Percentiles rank a stretch among this genome's conserved stretches.
These are phyloP conservation scores for Pleodorina starrii DNA, from an alignment of 139 green algal species.

Conservation along the genomic window DNA sequence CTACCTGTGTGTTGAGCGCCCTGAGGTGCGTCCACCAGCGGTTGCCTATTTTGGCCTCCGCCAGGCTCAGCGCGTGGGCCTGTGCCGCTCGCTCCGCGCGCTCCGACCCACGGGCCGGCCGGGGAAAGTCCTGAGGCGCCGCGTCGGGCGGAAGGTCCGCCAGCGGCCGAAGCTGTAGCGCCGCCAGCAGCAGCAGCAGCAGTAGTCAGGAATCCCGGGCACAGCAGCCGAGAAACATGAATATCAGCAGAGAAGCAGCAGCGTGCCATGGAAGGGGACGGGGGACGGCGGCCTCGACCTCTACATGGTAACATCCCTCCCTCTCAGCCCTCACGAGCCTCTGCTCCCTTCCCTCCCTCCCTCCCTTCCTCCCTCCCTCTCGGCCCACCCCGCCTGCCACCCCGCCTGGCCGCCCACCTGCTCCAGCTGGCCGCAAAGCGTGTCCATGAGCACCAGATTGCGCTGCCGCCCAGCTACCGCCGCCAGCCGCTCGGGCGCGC, in stretches of 20 bases:
- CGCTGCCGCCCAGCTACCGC: constrained; percentile 25
- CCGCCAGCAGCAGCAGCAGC: neutral
- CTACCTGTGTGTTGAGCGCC: constrained; percentile 36
- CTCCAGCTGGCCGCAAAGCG: constrained; percentile 45
- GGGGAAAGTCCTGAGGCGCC: constrained; percentile 40
- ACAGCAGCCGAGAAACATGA: too few species aligned
- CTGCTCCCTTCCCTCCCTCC: too few species aligned
- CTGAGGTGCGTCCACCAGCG: constrained; percentile 60
- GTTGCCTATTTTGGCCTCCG: constrained; percentile 53
- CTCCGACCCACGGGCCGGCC: constrained; percentile 29
- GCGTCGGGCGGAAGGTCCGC: constrained; percentile 34
- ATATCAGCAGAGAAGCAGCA: too few species aligned
- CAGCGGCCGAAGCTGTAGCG: constrained; percentile 45
- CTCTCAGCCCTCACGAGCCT: too few species aligned
- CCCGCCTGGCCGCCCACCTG: constrained; percentile 26
- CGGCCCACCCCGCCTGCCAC: too few species aligned
- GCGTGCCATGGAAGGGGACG: too few species aligned
- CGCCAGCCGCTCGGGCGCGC: neutral
- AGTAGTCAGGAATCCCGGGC: too few species aligned
- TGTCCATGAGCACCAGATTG: constrained; percentile 40
- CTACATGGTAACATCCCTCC: too few species aligned
- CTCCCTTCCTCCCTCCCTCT: too few species aligned
- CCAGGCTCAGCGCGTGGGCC: constrained; percentile 57
- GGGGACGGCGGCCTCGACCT: too few species aligned
- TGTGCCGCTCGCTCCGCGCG: constrained; percentile 40